Conservation (phyloP, 2,329 filamentous ascomycete species). For the Cordyceps pruinosa region DNA sequence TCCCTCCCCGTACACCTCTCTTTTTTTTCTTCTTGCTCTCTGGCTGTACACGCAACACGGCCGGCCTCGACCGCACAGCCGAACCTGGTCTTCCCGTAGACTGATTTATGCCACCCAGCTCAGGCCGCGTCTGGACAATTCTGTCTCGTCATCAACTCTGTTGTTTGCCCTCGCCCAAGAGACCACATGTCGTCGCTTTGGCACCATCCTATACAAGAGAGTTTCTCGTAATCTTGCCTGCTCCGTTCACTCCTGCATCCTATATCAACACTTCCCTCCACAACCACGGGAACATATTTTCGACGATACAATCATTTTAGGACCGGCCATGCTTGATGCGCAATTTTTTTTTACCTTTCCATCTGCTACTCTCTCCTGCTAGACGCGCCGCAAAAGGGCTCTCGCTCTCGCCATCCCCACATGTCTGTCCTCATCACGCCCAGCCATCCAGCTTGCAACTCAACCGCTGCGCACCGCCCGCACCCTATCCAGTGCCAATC, state of each 20-base stretch:
- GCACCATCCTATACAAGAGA: background rate
- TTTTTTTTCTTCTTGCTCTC: background rate
- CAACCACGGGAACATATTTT: background rate
- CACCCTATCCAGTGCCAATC: background rate
- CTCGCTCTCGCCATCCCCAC: background rate
- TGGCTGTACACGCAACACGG: background rate
- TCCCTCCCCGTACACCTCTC: background rate
- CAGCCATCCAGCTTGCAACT: background rate
- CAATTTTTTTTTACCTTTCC: background rate
- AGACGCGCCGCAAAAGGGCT: background rate
- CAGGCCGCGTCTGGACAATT: background rate
- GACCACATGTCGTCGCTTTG: background rate
- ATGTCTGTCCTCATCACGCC: background rate
- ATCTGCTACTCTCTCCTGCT: background rate
- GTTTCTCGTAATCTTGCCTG: background rate
- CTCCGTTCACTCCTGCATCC: background rate
- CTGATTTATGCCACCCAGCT: background rate
- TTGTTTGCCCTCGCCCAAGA: background rate
- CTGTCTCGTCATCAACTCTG: background rate
- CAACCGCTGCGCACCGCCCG: background rate
- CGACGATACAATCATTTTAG: no score
- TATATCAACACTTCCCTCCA: background rate
- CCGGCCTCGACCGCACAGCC: background rate
- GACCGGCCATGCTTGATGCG: no score
- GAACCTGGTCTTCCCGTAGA: background rate